Percentiles rank a stretch among this genome's conserved stretches.
Conservation (phyloP, 2,329 filamentous ascomycete species). For the Diplodia corticola region DNA sequence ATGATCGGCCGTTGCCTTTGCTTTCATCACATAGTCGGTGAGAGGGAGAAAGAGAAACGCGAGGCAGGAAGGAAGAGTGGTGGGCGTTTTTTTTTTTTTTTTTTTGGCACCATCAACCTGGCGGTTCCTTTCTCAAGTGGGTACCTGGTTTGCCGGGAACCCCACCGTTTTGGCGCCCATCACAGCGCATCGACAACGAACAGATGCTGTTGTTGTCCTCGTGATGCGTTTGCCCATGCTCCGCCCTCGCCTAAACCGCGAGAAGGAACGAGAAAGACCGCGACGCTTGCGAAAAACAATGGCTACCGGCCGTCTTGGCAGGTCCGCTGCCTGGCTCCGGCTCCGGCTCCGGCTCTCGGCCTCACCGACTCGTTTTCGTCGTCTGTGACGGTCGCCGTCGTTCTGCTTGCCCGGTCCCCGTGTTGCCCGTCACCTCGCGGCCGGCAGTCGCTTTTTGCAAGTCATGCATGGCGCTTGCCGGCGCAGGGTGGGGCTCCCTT, state of each 20-base stretch:
- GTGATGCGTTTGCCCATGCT: background rate
- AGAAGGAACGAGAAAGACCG: background rate
- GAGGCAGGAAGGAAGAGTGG: background rate
- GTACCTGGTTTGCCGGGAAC: background rate
- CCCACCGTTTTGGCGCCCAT: background rate
- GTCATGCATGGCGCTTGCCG: background rate
- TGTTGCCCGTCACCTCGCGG: background rate
- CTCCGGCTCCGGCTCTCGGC: background rate
- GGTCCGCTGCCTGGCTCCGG: background rate
- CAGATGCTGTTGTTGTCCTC: background rate
- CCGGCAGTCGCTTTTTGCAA: background rate
- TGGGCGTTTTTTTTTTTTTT: background rate
- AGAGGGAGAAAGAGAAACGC: background rate
- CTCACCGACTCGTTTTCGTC: background rate
- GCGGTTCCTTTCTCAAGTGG: background rate
- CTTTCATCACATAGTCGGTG: conserved; percentile 20
- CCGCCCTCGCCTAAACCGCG: background rate
- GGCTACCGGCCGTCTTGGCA: too few species aligned
- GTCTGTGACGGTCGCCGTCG: too few species aligned
- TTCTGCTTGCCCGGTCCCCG: too few species aligned
- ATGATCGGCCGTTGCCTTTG: background rate
- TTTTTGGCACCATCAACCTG: background rate
- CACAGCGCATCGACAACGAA: background rate
- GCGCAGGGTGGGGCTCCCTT: background rate
- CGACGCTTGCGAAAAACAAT: background rate